Evolutionary conservation across 768 basidiomycete genomes (phyloP).

Genomic region (Amanita phalloides): DNA sequence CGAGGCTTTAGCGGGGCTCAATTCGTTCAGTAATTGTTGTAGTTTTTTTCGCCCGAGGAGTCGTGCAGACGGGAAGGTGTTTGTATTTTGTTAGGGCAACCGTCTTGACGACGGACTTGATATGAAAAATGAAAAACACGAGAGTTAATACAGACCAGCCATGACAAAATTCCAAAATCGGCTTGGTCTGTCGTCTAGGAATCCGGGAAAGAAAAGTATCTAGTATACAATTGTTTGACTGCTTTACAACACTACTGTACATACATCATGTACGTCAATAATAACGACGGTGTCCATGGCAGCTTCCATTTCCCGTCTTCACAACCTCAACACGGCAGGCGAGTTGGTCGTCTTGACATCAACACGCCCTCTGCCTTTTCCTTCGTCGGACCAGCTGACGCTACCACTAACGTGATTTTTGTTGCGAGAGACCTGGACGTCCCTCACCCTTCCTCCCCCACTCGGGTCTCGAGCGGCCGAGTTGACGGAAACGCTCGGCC

Average conservation of each 20-base stretch:
- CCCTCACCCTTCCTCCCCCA: constrained; percentile 2
- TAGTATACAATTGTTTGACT: not conserved
- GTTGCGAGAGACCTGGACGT: not conserved
- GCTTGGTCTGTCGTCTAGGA: not conserved
- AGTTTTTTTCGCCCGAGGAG: no score
- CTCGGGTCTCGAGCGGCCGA: constrained; percentile 4
- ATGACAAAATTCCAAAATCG: not conserved
- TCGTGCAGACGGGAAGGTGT: no score
- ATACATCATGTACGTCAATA: not conserved
- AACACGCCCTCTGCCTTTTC: constrained; percentile 1
- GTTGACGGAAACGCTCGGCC: not conserved
- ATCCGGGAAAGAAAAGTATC: not conserved
- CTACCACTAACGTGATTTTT: not conserved
- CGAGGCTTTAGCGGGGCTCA: no score
- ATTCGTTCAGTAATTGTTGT: no score
- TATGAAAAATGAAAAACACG: not conserved
- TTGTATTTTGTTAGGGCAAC: not conserved
- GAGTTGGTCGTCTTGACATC: constrained; percentile 2
- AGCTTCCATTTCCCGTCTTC: not conserved
- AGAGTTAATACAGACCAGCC: not conserved
- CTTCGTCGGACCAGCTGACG: constrained; percentile 7
- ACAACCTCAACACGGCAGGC: constrained; percentile 3
- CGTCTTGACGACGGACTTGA: not conserved
- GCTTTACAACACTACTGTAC: not conserved
- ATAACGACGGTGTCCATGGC: not conserved